Base-by-base conservation (phyloP, 2,329 filamentous ascomycete genomes). In the Colletotrichum paranaense region DNA sequence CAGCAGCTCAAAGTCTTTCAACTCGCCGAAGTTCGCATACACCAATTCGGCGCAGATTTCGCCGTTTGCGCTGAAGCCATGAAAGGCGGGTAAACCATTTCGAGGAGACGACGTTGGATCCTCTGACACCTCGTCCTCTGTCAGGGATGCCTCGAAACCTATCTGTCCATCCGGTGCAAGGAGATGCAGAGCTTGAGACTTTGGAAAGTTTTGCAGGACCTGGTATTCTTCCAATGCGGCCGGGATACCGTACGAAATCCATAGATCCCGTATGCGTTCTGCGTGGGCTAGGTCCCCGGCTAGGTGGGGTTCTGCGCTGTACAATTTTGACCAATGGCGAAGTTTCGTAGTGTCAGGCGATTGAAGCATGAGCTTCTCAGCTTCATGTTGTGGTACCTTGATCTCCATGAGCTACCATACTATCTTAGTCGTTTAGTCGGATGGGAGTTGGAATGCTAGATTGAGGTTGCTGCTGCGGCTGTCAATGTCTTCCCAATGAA, bases 31-130 rank as follows among this genome's bases (percentile, higher is more conserved):
- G 78, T 94, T 94, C 76, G 89, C 91, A 79, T 89, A 95, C 16
- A 93, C 91, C 75, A 90, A 93, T 52, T 87, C 86, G 8, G 88
- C 91, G 1, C 91, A 93, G 42, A 92, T 92, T 80, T 94, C 93
- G 3, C 93, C 93, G 65, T 84, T 91, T 1, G 92, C 92, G 12
- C 91, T 93, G 79, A 94, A 94, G 42, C 93, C 92, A 77, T 94
- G 92, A 82, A 95, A 95, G 0, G 90, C 92, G 3, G 92, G 92
- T 6, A 94, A 86, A 28, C 92, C 85, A 75, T 92, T 87, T 12
- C 84, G 81, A 38, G 92, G 82, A 22, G 89, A 42, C 38, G 38
- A 42, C 16, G 38, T 42, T 19, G 16, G 38, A 19, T 42, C 38
- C 38, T 42, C 38, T 6, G 16, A 7, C 14, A 42, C 38, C 38